Evolutionary conservation across 148 eudicot species (phyloP).

Genomic region (Nyssa sinensis): DNA sequence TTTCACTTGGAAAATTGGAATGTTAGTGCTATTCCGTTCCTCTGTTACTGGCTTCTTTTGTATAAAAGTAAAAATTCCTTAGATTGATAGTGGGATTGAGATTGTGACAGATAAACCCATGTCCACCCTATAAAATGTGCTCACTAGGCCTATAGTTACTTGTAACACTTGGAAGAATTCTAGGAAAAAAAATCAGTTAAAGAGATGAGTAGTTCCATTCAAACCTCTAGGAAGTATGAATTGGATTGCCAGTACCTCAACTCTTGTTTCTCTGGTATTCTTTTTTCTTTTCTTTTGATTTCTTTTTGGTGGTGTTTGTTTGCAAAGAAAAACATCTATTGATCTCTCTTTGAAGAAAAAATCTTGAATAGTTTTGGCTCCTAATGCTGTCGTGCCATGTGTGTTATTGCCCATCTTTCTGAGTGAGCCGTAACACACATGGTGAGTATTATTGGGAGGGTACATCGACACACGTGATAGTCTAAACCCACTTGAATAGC

Average conservation of each 20-base stretch:
- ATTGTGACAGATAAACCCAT: constrained; percentile 1
- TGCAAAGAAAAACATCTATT: no score
- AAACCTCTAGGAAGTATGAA: constrained; percentile 8
- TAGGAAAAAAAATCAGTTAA: neutral
- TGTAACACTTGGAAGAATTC: constrained; percentile 1
- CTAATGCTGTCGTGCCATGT: no score
- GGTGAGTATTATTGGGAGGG: no score
- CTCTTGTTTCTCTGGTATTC: constrained; percentile 9
- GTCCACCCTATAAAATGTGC: constrained; percentile 8
- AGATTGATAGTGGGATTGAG: constrained; percentile 7
- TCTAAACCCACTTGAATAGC: no score
- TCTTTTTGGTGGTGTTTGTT: no score
- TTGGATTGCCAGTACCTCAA: constrained; percentile 8
- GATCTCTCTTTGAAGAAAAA: no score
- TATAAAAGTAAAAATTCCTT: constrained; percentile 3
- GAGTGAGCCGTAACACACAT: no score
- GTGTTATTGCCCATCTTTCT: no score
- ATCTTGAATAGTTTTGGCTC: no score
- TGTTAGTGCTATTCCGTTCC: neutral
- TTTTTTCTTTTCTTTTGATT: neutral
- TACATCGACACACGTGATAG: no score
- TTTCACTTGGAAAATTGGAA: neutral
- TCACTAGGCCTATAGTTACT: neutral
- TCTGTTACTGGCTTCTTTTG: neutral
- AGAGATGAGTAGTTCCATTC: constrained; percentile 1